Base-by-base conservation (phyloP, 257 asterid genomes). In the Primulina eburnea region DNA sequence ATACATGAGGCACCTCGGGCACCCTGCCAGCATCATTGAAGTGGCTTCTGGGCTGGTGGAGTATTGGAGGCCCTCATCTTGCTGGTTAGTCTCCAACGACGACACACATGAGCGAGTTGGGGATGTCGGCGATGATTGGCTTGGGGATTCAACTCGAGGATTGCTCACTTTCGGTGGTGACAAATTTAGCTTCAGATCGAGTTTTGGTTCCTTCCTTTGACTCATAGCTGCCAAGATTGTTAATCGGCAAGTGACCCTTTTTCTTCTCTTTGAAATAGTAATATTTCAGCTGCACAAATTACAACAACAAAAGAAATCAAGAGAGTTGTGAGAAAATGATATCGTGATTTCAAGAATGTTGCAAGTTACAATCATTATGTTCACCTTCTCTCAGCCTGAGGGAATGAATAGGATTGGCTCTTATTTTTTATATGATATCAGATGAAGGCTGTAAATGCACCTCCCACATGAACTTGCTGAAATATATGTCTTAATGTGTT, bases 1-100 rank as follows among this genome's bases (percentile, higher is more conserved):
- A 67, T 92, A 92, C 98, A 92, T 89, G 66, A 89, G 87, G 76
- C 98, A 89, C 60, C 94, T 78, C 0, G 96, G 97, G 76, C 98
- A 92, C 1, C 94, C 94, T n/a, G 82, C 90, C 16, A 84, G 75
- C 84, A 81, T 70, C 89, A 84, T 81, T 10, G 97, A 86, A 17
- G 92, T 82, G 0, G 95, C 82, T 75, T 79, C 86, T 0, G 89
- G 84, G 79, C 85, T 80, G 16, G 69, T 78, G 2, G 95, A 85
- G 85, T 79, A 83, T 5, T 78, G 68, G 47, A 78, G 85, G 58
- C 52, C 58, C 38, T 70, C 88, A 0, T 87, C 90, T 61, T 76
- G 88, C 69, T 78, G 89, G 84, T 79, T 81, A 56, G 77, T 58
- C 81, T 90, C 98, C 7, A 87, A 85, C 0, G 98, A 92, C 10